Evolutionary conservation across 495 filamentous ascomycete species (phyloP), one percentile per base, ranked within the genome.

Genomic region (Trichoderma reesei): DNA sequence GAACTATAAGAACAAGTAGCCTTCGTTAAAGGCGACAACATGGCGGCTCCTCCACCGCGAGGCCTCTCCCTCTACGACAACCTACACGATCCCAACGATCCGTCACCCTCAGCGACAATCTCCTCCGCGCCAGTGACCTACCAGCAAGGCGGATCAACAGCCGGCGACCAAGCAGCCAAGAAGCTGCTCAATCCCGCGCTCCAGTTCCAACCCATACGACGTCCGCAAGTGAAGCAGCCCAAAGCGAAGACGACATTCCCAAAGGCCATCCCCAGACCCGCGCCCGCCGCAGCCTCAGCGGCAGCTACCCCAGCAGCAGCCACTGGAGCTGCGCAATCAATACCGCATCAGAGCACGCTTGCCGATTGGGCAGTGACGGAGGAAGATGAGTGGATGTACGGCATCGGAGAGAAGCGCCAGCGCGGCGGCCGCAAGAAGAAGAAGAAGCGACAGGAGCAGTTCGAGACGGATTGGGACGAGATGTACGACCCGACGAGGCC

Each of bases 381-480:
- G 34, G 82, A 85, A 13, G 89, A 90, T 64, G 90, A 96, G 65
- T 78, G 73, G 64, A 68, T 73, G 60, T 80, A 79, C 63, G 70
- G 62, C 14, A 68, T 64, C 1, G 65, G 64, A 18, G 87, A 91
- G 69, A 88, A 90, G 75, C 82, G 85, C 34, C 84, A 87, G 68
- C 86, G 92, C 63, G 90, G 90, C 46, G 90, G 90, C n/a, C 74
- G 80, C 38, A 93, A 91, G 76, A 92, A 92, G 78, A 85, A 89
- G 72, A 94, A 92, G 80, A 94, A 93, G 80, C 85, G 85, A 67
- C 78, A 80, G 42, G 78, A 83, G 44, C 82, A 77, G 48, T 68
- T 79, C 42, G 77, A 85, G 61, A 89, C 89, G 48, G 86, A 96
- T 70, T 97, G 92, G 93, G 90, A 96, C 70, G 92, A 96, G 71